A percentile compares a stretch with the other conserved stretches of the same genome.
These are phyloP conservation scores for Hemileia vastatrix DNA, from an alignment of 1,284 basidiomycete species.

Conservation along the genomic window DNA sequence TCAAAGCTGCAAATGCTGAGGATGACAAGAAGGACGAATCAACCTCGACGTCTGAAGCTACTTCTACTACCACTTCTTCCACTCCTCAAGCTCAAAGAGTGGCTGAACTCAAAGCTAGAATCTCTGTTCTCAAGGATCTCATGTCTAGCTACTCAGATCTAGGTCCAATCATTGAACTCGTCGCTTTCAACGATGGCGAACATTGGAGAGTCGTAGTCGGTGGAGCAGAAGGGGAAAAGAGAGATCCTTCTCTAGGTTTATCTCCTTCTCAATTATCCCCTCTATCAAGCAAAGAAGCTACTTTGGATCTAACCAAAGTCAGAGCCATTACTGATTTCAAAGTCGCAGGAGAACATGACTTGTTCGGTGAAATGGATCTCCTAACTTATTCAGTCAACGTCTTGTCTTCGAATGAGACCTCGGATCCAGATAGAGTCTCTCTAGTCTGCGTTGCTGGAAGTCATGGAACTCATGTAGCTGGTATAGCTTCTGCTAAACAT, in stretches of 20 bases:
- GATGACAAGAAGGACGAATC: slow-evolving; percentile 10
- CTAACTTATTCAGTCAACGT: slow-evolving; percentile 45
- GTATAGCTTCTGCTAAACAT: slow-evolving; percentile 41
- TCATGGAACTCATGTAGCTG: slow-evolving; percentile 45
- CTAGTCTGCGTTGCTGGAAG: slow-evolving; percentile 41
- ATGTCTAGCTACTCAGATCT: slow-evolving; percentile 36
- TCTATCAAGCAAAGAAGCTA: slow-evolving; percentile 17
- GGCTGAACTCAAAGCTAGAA: slow-evolving; percentile 38
- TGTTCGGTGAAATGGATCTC: slow-evolving; percentile 41
- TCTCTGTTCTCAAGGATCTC: slow-evolving; percentile 40
- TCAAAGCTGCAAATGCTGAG: slow-evolving; percentile 12
- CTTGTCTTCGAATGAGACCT: slow-evolving; percentile 4
- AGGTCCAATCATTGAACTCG: slow-evolving; percentile 41
- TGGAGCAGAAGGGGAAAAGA: slow-evolving; percentile 41
- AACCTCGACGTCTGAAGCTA: slow-evolving; percentile 7
- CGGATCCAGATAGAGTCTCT: slow-evolving; percentile 2
- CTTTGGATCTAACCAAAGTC: slow-evolving; percentile 34
- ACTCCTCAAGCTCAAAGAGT: slow-evolving; percentile 27
- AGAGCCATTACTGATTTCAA: slow-evolving; percentile 41
- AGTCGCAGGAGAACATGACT: slow-evolving; percentile 38
- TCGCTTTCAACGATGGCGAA: slow-evolving; percentile 43
- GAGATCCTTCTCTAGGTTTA: too few relatives aligned
- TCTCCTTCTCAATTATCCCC: slow-evolving; percentile 28
- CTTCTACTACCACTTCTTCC: slow-evolving; percentile 18
- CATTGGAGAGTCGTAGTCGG: slow-evolving; percentile 43